These are phyloP conservation scores for Imleria badia DNA, from an alignment of 768 basidiomycete species.

Conservation along the genomic window DNA sequence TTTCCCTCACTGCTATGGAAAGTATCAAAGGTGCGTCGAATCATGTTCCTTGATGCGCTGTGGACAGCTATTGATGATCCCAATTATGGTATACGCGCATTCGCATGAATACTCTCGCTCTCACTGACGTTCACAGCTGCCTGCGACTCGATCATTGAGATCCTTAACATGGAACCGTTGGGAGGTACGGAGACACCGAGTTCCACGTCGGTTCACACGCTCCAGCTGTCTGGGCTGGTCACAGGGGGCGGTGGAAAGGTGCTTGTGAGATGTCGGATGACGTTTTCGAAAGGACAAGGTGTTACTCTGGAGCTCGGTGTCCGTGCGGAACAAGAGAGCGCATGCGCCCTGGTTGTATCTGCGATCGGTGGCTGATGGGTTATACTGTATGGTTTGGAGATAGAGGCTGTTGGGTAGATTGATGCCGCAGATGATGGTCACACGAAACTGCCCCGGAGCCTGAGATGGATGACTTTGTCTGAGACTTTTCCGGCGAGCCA, in stretches of 20 bases:
- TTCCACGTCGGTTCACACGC: conserved; percentile 86
- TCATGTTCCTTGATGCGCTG: conserved; percentile 6
- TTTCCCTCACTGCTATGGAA: conserved; percentile 88
- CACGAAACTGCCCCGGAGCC: conserved; percentile 5
- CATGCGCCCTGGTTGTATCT: conserved; percentile 82
- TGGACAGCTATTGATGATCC: conserved; percentile 17
- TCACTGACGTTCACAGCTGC: conserved; percentile 58
- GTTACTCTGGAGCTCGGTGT: conserved; percentile 92
- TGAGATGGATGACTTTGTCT: too few species aligned
- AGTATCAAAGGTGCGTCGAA: conserved; percentile 80
- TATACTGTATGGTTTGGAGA: background rate
- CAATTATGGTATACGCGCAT: conserved; percentile 14
- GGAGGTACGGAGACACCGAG: conserved; percentile 86
- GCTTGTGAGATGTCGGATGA: conserved; percentile 93
- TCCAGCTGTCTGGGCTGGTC: conserved; percentile 90
- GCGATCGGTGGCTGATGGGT: conserved; percentile 73
- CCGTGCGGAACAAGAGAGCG: conserved; percentile 86
- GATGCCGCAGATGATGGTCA: conserved; percentile 9
- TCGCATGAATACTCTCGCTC: conserved; percentile 11
- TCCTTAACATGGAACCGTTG: conserved; percentile 95
- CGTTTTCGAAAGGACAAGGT: conserved; percentile 83
- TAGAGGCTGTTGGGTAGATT: conserved; percentile 8
- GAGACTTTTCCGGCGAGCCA: conserved; percentile 1
- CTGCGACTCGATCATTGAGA: conserved; percentile 93
- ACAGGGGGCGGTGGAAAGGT: conserved; percentile 96